Conservation (phyloP, 768 basidiomycete genomes). For the Leccinum ochraceum region DNA sequence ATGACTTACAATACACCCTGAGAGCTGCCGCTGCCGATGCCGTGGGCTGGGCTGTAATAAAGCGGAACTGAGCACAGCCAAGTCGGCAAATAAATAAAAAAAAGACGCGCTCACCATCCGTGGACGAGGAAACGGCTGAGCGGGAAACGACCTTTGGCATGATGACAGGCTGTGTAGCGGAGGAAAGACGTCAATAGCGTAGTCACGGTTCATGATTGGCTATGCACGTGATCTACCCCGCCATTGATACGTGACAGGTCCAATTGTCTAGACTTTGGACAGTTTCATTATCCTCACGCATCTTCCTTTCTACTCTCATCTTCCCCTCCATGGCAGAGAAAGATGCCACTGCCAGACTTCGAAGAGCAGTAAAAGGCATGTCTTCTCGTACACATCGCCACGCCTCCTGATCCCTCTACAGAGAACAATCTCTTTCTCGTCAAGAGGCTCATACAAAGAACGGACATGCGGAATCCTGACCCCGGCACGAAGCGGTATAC, state of each 20-base stretch:
- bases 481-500: slow-evolving; percentile 73
- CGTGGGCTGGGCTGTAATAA: slow-evolving; percentile 65
- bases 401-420: slow-evolving; percentile 36
- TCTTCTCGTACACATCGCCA: background rate
- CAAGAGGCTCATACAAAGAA: slow-evolving; percentile 80
- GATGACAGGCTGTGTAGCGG: slow-evolving; percentile 2
- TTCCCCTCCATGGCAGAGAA: slow-evolving; percentile 71
- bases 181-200: slow-evolving; percentile 1
- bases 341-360: slow-evolving; percentile 71
- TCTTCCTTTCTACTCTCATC: slow-evolving; percentile 26
- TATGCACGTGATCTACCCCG: slow-evolving; percentile 29
- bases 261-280: slow-evolving; percentile 25
- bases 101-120: slow-evolving; percentile 58
- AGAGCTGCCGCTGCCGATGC: slow-evolving; percentile 76
- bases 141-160: slow-evolving; percentile 96
- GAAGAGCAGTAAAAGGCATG: slow-evolving; percentile 78
- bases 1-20: slow-evolving; percentile 74
- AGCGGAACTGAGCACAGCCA: background rate
- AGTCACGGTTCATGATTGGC: slow-evolving; percentile 1
- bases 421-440: slow-evolving; percentile 96
- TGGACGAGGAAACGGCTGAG: slow-evolving; percentile 85
- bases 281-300: slow-evolving; percentile 24
- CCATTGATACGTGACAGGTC: slow-evolving; percentile 6
- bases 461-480: slow-evolving; percentile 92
- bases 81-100: background rate